phyloP scores from a whole-genome alignment of 1,139 yeast genomes.

The Hemisphaericaspora xylofermentans region DNA sequence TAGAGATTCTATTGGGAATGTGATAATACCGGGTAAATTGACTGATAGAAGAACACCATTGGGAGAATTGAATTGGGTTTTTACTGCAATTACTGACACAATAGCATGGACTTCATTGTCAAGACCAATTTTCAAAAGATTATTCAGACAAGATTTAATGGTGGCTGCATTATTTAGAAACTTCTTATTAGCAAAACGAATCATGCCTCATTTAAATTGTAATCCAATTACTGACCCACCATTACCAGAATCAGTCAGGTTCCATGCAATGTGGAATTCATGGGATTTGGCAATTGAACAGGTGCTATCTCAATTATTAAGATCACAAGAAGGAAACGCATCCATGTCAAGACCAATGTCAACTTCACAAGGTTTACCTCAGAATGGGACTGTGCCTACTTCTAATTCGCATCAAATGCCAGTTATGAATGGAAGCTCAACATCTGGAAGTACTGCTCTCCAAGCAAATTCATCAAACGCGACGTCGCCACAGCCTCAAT shows the following conservation, averaged over 20 bases:
- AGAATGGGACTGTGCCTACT: not conserved
- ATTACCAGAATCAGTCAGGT: constrained; percentile 74
- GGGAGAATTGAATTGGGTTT: constrained; percentile 96
- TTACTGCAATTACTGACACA: constrained; percentile 96
- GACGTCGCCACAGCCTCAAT: constrained; percentile 12
- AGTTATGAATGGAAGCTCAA: not conserved
- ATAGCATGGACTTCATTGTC: constrained; percentile 96
- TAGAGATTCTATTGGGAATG: constrained; percentile 55
- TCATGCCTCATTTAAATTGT: constrained; percentile 92
- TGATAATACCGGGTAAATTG: constrained; percentile 81
- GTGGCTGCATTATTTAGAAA: constrained; percentile 95
- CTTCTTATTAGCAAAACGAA: constrained; percentile 84
- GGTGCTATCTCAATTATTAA: constrained; percentile 70
- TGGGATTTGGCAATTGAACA: constrained; percentile 98
- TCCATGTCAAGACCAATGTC: not conserved
- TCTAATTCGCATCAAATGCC: not conserved
- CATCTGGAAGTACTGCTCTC: constrained; percentile 1
- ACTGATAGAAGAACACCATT: constrained; percentile 93
- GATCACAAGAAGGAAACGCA: constrained; percentile 21
- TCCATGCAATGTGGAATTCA: constrained; percentile 96
- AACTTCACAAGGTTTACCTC: constrained; percentile 2
- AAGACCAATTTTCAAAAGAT: constrained; percentile 80
- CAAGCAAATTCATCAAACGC: constrained; percentile 3
- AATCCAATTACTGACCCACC: constrained; percentile 95
- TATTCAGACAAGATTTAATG: constrained; percentile 93